Conservation (phyloP, 139 green algal genomes). For the Chlorella sp. region DNA sequence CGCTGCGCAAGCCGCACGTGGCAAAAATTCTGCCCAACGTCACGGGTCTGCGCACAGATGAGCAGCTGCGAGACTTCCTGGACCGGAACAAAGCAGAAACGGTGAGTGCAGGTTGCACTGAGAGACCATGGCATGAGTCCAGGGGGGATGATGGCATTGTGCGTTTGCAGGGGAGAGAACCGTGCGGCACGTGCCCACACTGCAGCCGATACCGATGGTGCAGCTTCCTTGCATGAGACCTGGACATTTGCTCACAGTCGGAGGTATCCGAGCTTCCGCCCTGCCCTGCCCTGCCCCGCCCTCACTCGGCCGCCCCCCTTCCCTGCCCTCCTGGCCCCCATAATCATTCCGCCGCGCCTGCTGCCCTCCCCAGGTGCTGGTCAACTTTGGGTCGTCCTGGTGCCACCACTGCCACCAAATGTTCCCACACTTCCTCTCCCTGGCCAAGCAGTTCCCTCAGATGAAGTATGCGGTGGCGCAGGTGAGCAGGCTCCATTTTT, state of each 20-base stretch:
- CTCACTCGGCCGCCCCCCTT: background rate
- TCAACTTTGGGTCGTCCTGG: conserved; percentile 63
- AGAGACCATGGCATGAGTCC: too few relatives aligned
- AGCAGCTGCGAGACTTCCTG: conserved; percentile 43
- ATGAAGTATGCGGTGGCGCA: conserved; percentile 78
- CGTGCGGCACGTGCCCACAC: background rate
- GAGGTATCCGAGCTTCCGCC: background rate
- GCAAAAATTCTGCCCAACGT: conserved; percentile 48
- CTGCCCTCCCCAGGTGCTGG: conserved; percentile 29
- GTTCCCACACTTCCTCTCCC: conserved; percentile 48
- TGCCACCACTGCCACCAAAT: conserved; percentile 56
- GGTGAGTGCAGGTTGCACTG: conserved; percentile 3
- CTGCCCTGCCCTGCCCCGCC: background rate
- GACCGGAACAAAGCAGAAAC: conserved; percentile 2
- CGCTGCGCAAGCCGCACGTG: conserved; percentile 12
- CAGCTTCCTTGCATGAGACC: background rate
- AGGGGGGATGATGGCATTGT: too few relatives aligned
- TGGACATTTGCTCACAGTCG: background rate
- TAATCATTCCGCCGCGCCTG: background rate
- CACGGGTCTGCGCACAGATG: conserved; percentile 41
- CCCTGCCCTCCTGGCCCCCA: too few relatives aligned
- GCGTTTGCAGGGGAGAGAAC: too few relatives aligned
- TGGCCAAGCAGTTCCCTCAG: conserved; percentile 55
- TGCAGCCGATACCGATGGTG: background rate
- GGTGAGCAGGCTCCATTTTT: conserved; percentile 47